Evolutionary conservation across 2,329 filamentous ascomycete genomes (phyloP).

Genomic region (Aspergillus sp.): DNA sequence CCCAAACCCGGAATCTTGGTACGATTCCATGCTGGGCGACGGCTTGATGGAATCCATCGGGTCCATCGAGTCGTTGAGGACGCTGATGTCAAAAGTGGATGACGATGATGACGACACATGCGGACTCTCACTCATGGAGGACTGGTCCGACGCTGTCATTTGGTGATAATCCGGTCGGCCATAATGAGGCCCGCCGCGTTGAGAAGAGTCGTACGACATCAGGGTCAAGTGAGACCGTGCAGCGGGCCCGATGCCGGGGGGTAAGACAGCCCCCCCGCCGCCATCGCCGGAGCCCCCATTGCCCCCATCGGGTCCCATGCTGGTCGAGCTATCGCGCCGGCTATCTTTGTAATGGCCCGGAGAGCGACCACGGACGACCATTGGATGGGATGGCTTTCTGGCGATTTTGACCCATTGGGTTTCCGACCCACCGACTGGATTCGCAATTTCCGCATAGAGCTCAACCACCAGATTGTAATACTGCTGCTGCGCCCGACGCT

Average conservation of each 20-base stretch:
- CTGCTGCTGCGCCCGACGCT: constrained; percentile 83
- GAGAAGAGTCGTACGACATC: constrained; percentile 34
- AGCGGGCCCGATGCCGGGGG: constrained; percentile 29
- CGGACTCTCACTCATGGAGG: constrained; percentile 38
- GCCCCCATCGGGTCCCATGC: constrained; percentile 66
- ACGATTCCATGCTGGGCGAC: constrained; percentile 30
- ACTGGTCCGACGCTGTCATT: constrained; percentile 35
- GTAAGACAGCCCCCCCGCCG: constrained; percentile 26
- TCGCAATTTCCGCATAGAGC: constrained; percentile 68
- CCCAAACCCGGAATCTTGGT: constrained; percentile 30
- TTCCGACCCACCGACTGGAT: constrained; percentile 33
- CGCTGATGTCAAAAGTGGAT: constrained; percentile 36
- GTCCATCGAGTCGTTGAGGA: constrained; percentile 39
- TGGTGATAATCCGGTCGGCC: constrained; percentile 36
- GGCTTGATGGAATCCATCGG: constrained; percentile 40
- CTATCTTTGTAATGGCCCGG: constrained; percentile 78
- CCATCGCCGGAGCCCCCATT: constrained; percentile 47
- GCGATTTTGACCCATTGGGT: constrained; percentile 70
- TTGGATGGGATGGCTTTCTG: constrained; percentile 70
- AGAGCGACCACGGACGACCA: constrained; percentile 83
- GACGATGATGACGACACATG: constrained; percentile 41
- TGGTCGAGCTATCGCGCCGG: constrained; percentile 66
- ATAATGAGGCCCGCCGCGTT: constrained; percentile 32
- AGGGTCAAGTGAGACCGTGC: constrained; percentile 33
- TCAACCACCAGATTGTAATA: constrained; percentile 91